Evolutionary conservation across 306 rosid species (phyloP).

Genomic region (Vigna trinervia): DNA sequence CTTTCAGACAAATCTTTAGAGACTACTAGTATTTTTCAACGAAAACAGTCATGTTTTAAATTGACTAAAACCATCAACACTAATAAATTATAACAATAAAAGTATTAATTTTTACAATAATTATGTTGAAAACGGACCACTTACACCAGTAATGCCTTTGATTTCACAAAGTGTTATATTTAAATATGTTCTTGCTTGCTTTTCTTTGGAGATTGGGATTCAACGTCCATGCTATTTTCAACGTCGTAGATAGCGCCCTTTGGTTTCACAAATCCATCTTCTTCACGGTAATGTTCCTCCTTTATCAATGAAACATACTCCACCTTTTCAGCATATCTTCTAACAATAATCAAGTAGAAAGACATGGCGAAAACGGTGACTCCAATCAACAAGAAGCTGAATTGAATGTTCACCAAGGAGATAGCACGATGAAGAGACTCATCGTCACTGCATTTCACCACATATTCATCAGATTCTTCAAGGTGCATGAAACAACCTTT

Average conservation of each 20-base stretch:
- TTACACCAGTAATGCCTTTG: not conserved
- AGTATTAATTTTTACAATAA: not conserved
- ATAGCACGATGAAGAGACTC: conserved; percentile 67
- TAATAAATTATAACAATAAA: not conserved
- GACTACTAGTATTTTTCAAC: no score
- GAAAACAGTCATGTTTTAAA: not conserved
- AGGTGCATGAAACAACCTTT: conserved; percentile 69
- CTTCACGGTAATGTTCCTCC: conserved; percentile 41
- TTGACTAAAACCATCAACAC: no score
- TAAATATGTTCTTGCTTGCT: conserved; percentile 34
- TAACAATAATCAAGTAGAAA: conserved; percentile 56
- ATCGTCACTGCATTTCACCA: conserved; percentile 59
- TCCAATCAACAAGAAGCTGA: conserved; percentile 69
- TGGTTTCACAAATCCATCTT: conserved; percentile 28
- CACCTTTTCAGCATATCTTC: conserved; percentile 46
- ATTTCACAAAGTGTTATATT: conserved; percentile 8
- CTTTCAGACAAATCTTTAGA: not conserved
- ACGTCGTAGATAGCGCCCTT: conserved; percentile 19
- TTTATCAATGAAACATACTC: conserved; percentile 59
- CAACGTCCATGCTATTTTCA: conserved; percentile 25
- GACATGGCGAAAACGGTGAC: conserved; percentile 55
- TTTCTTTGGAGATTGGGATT: conserved; percentile 45
- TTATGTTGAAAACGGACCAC: not conserved
- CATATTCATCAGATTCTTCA: conserved; percentile 53
- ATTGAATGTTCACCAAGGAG: conserved; percentile 66